Evolutionary conservation across 192 early-diverging fungal species (phyloP).

Genomic region (Umbelopsis isabellina): DNA sequence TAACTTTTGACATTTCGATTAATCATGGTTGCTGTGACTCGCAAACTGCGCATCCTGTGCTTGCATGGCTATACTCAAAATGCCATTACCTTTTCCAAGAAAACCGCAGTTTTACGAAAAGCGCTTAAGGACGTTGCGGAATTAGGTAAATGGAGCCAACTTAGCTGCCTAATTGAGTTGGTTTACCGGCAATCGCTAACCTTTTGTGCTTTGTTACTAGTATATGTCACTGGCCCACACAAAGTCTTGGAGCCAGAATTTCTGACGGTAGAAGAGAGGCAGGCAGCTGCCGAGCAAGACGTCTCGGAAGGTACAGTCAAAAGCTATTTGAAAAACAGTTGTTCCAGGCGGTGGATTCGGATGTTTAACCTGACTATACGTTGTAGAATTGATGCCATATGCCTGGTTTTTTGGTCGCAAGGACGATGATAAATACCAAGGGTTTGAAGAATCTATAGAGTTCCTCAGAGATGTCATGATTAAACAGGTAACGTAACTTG

Average conservation of each 20-base stretch:
- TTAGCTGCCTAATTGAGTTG: background rate
- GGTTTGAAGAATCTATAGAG: conserved; percentile 48
- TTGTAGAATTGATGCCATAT: conserved; percentile 16
- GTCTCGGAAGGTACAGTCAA: conserved; percentile 39
- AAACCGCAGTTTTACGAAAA: conserved; percentile 56
- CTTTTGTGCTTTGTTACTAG: conserved; percentile 13
- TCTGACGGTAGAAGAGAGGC: conserved; percentile 45
- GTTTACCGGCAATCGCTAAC: background rate
- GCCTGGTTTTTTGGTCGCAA: conserved; percentile 17
- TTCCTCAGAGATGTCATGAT: conserved; percentile 45
- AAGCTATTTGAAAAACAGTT: background rate
- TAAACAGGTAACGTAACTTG: conserved; percentile 38
- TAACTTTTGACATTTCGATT: background rate
- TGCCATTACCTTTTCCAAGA: conserved; percentile 51
- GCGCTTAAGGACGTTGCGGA: conserved; percentile 54
- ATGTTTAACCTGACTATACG: background rate
- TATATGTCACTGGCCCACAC: conserved; percentile 58
- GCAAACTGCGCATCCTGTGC: conserved; percentile 53
- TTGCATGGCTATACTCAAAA: conserved; percentile 61
- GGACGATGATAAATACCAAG: conserved; percentile 37
- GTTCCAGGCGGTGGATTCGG: too few relatives aligned
- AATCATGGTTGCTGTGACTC: conserved; percentile 7
- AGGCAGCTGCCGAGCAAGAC: conserved; percentile 35
- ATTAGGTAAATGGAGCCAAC: conserved; percentile 39
- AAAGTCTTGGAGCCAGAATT: conserved; percentile 47